Percentiles rank a stretch among this genome's conserved stretches.
phyloP scores from a whole-genome alignment of 83 land plant species.

The Larix sibirica region DNA sequence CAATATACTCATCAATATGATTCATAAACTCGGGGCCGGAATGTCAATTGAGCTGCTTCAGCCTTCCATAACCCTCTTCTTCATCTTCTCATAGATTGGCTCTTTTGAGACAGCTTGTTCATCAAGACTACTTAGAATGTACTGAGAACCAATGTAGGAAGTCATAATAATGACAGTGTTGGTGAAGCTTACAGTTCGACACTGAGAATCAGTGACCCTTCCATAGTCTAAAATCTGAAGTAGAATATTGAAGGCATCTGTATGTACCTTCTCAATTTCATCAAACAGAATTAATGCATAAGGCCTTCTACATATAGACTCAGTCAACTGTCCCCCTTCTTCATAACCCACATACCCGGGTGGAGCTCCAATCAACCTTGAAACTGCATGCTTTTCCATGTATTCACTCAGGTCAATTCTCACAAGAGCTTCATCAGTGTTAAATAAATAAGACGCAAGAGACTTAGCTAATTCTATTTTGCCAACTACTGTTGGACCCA shows the following conservation, averaged over 20 bases:
- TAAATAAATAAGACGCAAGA: slow-evolving; percentile 90
- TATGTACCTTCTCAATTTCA: slow-evolving; percentile 95
- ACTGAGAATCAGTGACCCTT: slow-evolving; percentile 95
- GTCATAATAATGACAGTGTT: slow-evolving; percentile 97
- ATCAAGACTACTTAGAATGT: slow-evolving; percentile 50
- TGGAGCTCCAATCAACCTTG: slow-evolving; percentile 95
- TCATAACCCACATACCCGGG: slow-evolving; percentile 99
- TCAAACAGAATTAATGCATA: slow-evolving; percentile 93
- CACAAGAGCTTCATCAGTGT: slow-evolving; percentile 91
- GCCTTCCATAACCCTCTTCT: slow-evolving; percentile 52
- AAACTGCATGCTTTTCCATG: slow-evolving; percentile 98
- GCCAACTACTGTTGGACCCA: slow-evolving; percentile 99
- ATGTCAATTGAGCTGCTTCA: slow-evolving; percentile 52
- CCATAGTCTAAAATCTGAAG: slow-evolving; percentile 98
- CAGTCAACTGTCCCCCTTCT: slow-evolving; percentile 97
- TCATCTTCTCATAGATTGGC: slow-evolving; percentile 72
- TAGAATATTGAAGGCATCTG: slow-evolving; percentile 85
- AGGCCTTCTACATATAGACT: slow-evolving; percentile 85
- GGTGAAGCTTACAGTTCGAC: slow-evolving; percentile 87
- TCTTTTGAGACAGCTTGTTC: slow-evolving; percentile 33
- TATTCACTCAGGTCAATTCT: slow-evolving; percentile 99
- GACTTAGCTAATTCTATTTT: slow-evolving; percentile 98
- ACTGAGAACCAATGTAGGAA: slow-evolving; percentile 95
- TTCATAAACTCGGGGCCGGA: slow-evolving; percentile 81
- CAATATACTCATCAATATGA: slow-evolving; percentile 76